These are phyloP conservation scores for Phytophthora ohioensis DNA, from an alignment of 352 stramenopile species.

Conservation along the genomic window DNA sequence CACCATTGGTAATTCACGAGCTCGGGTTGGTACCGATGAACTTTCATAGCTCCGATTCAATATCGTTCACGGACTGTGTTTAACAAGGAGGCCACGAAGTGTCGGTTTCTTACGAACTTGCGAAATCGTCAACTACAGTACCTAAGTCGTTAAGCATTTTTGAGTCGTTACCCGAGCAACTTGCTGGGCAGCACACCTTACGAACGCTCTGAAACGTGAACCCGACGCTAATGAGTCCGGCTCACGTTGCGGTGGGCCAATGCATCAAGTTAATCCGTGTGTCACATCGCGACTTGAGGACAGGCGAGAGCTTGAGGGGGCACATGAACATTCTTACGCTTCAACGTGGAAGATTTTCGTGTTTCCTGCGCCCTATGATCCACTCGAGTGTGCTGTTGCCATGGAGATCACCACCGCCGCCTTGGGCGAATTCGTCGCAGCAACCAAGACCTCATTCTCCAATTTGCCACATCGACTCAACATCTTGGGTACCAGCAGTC, in stretches of 20 bases:
- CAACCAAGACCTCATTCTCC: constrained; percentile 33
- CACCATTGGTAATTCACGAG: too few species aligned
- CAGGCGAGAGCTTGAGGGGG: constrained; percentile 19
- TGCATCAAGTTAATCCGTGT: constrained; percentile 18
- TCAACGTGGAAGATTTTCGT: constrained; percentile 15
- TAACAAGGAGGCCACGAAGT: background rate
- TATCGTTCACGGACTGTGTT: background rate
- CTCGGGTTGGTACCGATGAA: too few species aligned
- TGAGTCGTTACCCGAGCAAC: background rate
- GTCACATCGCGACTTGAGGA: constrained; percentile 36
- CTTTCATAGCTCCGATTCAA: background rate
- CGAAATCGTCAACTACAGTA: too few species aligned
- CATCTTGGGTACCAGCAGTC: constrained; percentile 34
- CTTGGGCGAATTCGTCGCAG: background rate
- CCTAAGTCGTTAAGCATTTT: background rate
- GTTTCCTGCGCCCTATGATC: constrained; percentile 4
- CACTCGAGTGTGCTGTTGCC: constrained; percentile 6
- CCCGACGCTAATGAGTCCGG: constrained; percentile 26
- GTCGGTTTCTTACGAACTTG: too few species aligned
- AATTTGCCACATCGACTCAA: constrained; percentile 40
- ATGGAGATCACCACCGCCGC: background rate
- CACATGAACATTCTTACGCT: background rate
- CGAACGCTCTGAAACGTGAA: constrained; percentile 35
- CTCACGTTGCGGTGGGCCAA: constrained; percentile 11
- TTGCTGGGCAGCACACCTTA: background rate